A percentile compares a stretch with the other conserved stretches of the same genome.
These are phyloP conservation scores for Aspergillus brunneoviolaceus DNA, from an alignment of 2,329 filamentous ascomycete species.

Conservation along the genomic window DNA sequence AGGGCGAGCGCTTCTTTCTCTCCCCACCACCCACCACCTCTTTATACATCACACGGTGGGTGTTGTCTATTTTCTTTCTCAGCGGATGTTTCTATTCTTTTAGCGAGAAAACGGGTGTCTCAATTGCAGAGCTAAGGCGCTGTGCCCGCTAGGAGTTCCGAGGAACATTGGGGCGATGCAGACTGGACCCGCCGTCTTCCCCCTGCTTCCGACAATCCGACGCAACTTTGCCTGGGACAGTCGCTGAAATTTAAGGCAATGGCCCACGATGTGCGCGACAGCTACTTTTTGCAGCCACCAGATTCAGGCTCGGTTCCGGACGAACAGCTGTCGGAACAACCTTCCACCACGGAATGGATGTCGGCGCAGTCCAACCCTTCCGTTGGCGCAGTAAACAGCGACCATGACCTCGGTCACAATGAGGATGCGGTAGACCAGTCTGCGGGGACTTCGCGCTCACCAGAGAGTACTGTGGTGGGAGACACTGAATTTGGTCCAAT, in stretches of 20 bases:
- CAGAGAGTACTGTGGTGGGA: slow-evolving; percentile 19
- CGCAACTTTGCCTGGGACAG: slow-evolving; percentile 20
- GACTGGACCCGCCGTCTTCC: slow-evolving; percentile 20
- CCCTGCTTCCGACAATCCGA: slow-evolving; percentile 24
- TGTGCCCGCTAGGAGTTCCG: slow-evolving; percentile 10
- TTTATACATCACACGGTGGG: not conserved
- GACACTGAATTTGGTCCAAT: slow-evolving; percentile 13
- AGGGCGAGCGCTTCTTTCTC: not conserved
- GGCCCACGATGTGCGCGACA: slow-evolving; percentile 32
- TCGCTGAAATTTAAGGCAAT: slow-evolving; percentile 28
- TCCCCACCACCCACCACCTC: not conserved
- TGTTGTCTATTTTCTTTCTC: not conserved
- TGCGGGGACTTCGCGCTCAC: slow-evolving; percentile 18
- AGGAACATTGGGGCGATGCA: slow-evolving; percentile 28
- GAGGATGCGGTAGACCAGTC: slow-evolving; percentile 21
- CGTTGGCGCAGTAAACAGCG: slow-evolving; percentile 17
- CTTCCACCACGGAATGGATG: slow-evolving; percentile 17
- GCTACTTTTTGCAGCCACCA: slow-evolving; percentile 20
- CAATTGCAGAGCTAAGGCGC: not conserved
- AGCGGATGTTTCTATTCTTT: not conserved
- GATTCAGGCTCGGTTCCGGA: slow-evolving; percentile 19
- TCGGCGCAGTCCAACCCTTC: slow-evolving; percentile 12
- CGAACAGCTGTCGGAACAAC: slow-evolving; percentile 24
- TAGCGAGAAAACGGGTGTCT: not conserved
- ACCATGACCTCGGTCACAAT: slow-evolving; percentile 22